These are phyloP conservation scores for Fonsecaea monophora DNA, from an alignment of 2,329 filamentous ascomycete species.

Conservation along the genomic window DNA sequence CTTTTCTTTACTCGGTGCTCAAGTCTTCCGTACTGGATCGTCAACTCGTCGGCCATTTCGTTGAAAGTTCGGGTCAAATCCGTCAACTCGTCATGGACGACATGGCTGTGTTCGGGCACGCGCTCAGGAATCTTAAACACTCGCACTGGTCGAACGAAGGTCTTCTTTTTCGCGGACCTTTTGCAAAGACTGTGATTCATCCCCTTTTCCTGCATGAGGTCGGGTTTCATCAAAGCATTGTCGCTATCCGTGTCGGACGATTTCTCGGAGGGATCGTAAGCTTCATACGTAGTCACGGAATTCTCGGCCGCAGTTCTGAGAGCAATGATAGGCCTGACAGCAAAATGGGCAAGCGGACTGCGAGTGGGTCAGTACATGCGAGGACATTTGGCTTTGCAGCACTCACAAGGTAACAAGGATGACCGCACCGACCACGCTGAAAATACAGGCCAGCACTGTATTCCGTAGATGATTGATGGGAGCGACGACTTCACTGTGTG, in stretches of 20 bases:
- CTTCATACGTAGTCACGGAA: conserved; percentile 49
- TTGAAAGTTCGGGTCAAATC: conserved; percentile 88
- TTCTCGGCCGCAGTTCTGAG: conserved; percentile 76
- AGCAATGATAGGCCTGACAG: conserved; percentile 77
- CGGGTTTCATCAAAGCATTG: conserved; percentile 39
- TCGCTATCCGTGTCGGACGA: conserved; percentile 23
- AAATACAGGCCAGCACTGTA: conserved; percentile 81
- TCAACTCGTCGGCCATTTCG: conserved; percentile 87
- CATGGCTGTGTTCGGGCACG: conserved; percentile 75
- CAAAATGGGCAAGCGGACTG: conserved; percentile 75
- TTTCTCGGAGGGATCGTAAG: conserved; percentile 61
- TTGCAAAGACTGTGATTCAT: conserved; percentile 8
- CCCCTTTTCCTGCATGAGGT: conserved; percentile 46
- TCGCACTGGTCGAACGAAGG: conserved; percentile 32
- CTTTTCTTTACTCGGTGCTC: conserved; percentile 83
- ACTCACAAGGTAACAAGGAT: conserved; percentile 53
- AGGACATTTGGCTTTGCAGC: conserved; percentile 54
- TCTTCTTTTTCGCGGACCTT: conserved; percentile 10
- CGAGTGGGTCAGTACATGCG: conserved; percentile 47
- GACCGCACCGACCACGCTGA: conserved; percentile 78
- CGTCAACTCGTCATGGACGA: conserved; percentile 80
- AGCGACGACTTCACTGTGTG: conserved; percentile 72
- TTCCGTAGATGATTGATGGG: conserved; percentile 77
- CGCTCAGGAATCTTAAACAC: conserved; percentile 81
- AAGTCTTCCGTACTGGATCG: conserved; percentile 80